Base-by-base conservation (phyloP, 179 eudicot genomes). In the Gypsophila paniculata region DNA sequence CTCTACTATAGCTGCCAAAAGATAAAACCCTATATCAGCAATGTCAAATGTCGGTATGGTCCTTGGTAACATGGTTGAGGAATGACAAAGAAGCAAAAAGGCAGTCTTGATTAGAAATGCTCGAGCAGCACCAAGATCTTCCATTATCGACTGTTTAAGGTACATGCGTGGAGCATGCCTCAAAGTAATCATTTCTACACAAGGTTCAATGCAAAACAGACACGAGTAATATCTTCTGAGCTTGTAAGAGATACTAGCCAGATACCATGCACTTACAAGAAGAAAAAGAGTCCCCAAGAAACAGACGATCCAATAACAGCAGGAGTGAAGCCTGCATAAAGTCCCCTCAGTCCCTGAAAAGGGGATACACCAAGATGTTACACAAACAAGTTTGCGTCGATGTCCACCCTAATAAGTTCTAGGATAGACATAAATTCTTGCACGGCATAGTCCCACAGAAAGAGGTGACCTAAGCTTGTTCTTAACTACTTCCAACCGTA, bases 241-340 rank as follows among this genome's bases (percentile, higher is more conserved):
- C n/a, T 22, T 36, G 36, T 46, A 58, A 57, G 36, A 44, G 11
- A 9, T 23, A n/a, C 1, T 5, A 22, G 53, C 36, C 22, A 44
- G 26, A 19, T 21, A 48, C 34, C 64, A 69, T 61, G 7, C 42
- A 83, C 97, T 88, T 82, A 91, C 97, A 90, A 91, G 85, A 86
- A 88, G 85, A 95, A 95, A 74, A 92, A 95, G 68, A 95, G 77
- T 67, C 91, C 99, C 99, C 99, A 95, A 14, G 99, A 92, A 76
- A 92, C 63, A 22, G 99, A 90, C 61, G 99, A 95, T 64, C 99
- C 99, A 13, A 95, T 84, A 71, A 92, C 96, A 23, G 99, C 96
- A 15, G 99, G 99, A 68, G 76, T 81, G 77, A 90, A 95, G 12
- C 99, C 99, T 3, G 96, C 96, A 73, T 95, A 95, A 77, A 95